phyloP scores from a whole-genome alignment of 108 stramenopile species.

The Seminavis robusta region DNA sequence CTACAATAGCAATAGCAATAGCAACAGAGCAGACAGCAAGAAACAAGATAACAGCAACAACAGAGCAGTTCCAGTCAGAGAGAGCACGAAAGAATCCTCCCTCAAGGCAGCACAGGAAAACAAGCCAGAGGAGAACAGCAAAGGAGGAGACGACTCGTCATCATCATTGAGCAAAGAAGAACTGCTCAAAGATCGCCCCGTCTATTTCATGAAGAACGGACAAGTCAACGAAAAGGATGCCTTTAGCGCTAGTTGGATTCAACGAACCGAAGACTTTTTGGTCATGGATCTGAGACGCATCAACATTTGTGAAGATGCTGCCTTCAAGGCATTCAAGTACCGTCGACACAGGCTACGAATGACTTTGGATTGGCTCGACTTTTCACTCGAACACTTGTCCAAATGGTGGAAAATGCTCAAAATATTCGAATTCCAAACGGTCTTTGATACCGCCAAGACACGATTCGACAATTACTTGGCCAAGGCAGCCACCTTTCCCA shows the following conservation, averaged over 20 bases:
- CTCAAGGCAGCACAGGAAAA: background rate
- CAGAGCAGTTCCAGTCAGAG: background rate
- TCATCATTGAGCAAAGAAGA: background rate
- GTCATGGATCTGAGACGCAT: background rate
- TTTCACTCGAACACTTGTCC: slow-evolving; percentile 50
- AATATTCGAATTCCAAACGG: slow-evolving; percentile 10
- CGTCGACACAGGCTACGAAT: slow-evolving; percentile 15
- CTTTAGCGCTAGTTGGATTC: slow-evolving; percentile 30
- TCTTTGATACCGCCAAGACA: slow-evolving; percentile 9
- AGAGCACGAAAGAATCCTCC: background rate
- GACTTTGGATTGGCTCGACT: slow-evolving; percentile 55
- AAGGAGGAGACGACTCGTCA: background rate
- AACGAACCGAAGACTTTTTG: slow-evolving; percentile 11
- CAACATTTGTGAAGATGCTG: slow-evolving; percentile 13
- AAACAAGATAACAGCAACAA: background rate
- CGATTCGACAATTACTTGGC: too few species aligned
- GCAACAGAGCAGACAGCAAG: background rate
- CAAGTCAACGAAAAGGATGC: background rate
- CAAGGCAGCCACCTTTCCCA: too few species aligned
- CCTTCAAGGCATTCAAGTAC: slow-evolving; percentile 4
- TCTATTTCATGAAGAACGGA: background rate
- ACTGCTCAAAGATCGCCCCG: background rate
- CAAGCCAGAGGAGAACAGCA: background rate
- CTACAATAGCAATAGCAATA: slow-evolving; percentile 1
- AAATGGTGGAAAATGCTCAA: slow-evolving; percentile 32